Percentiles rank a stretch among this genome's conserved stretches.
These are phyloP conservation scores for Musa itinerans DNA, from an alignment of 176 grass and related monocot species.

Conservation along the genomic window DNA sequence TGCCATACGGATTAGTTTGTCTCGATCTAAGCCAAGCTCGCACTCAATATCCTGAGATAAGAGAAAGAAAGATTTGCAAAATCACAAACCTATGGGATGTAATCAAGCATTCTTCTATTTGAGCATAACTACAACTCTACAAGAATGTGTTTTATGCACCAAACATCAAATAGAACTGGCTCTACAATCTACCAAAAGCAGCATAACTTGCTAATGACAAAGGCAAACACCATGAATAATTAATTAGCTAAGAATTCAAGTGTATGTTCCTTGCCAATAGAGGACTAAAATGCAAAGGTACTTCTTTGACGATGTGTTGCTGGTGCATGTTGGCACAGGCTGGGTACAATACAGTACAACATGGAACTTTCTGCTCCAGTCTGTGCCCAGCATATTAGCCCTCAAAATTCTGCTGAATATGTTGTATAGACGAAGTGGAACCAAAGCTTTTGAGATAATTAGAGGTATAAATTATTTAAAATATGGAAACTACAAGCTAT, in stretches of 20 bases:
- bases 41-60: constrained; percentile 83
- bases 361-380: background rate
- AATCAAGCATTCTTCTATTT: background rate
- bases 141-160: background rate
- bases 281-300: background rate
- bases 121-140: background rate
- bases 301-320: background rate
- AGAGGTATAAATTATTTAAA: background rate
- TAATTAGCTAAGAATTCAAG: background rate
- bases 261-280: background rate
- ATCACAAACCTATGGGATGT: constrained; percentile 10
- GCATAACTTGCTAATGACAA: background rate
- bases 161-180: background rate
- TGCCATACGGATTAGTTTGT: constrained; percentile 84
- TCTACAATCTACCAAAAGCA: background rate
- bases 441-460: background rate
- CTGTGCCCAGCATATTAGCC: background rate
- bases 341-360: background rate
- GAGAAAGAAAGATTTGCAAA: constrained; percentile 14
- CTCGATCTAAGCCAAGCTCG: constrained; percentile 80
- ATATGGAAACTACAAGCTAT: background rate
- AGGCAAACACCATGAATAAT: background rate
- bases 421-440: background rate
- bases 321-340: background rate
- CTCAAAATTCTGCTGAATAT: background rate